phyloP scores from a whole-genome alignment of 164 flowering plant species.

The Santalum album region DNA sequence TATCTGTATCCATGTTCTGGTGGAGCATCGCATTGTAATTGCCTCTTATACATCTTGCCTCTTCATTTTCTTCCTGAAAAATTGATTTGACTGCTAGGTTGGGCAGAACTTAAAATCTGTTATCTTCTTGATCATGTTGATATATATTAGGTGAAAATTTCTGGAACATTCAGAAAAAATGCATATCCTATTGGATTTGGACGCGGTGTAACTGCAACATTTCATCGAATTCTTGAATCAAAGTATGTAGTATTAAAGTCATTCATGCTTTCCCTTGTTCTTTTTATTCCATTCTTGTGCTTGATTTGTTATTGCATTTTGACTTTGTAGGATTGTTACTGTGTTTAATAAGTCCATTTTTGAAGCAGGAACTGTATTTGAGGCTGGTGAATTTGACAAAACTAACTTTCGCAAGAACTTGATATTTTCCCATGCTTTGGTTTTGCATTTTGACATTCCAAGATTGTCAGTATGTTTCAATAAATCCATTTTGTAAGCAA shows the following conservation, averaged over 20 bases:
- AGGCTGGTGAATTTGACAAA: too few relatives aligned
- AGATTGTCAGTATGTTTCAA: background rate
- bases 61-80: background rate
- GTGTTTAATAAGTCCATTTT: background rate
- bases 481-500: background rate
- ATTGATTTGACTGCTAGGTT: background rate
- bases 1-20: constrained; percentile 48
- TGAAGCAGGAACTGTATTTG: too few relatives aligned
- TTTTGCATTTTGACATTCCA: too few relatives aligned
- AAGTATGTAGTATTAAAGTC: constrained; percentile 30
- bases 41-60: background rate
- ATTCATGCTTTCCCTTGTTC: background rate
- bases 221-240: constrained; percentile 59
- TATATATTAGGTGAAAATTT: constrained; percentile 47
- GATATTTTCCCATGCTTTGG: too few relatives aligned
- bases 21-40: constrained; percentile 42
- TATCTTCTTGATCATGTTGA: constrained; percentile 8
- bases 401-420: too few relatives aligned
- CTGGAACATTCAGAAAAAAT: constrained; percentile 26
- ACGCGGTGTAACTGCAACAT: constrained; percentile 63
- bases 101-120: background rate
- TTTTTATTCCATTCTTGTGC: background rate
- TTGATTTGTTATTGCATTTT: background rate
- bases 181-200: constrained; percentile 66
- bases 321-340: background rate